Evolutionary conservation across 768 basidiomycete genomes (phyloP), one percentile per base, ranked within the genome.

Genomic region (Tulasnella calospora): DNA sequence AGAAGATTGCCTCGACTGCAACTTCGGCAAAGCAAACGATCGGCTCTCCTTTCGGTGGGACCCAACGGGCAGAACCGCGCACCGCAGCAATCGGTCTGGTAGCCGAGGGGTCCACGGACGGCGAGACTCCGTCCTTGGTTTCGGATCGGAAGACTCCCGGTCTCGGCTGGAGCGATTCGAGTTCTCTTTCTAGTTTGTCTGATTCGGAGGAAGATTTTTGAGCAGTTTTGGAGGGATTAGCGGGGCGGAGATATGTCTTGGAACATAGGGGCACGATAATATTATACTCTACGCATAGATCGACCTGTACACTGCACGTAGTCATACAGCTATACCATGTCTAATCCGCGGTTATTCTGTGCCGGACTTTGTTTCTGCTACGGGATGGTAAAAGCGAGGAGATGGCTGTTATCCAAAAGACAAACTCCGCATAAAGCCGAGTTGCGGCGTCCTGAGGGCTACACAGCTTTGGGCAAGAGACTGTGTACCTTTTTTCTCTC

Each of bases 181-280:
- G 71, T 21, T 73, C 71, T 41, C 71, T 73, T 41, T 73, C 71
- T 19, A 73, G 71, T 41, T 10, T 73, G 40, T 73, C 71, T n/a
- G 71, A 73, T 73, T 73, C 71, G 46, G 71, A 73, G 10, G 61
- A 67, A 35, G 61, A 33, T 67, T 67, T 67, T 67, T 67, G 27
- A 67, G 61, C 30, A 10, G 23, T 7, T 51, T 5, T 51, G 21
- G 44, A 19, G 17, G 23, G 51, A 51, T 0, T 23, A 4, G 51
- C 8, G n/a, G 5, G 21, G n/a, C n/a, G 51, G 21, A 23, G 21
- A n/a, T n/a, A 6, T 51, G 27, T 30, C 27, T 67, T 67, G 61
- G 61, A 27, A 17, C 30, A 17, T 35, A 67, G 10, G 15, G 9
- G 30, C 27, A 15, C 23, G 61, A 27, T 67, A 67, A 67, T 67